Base-by-base conservation (phyloP, 352 stramenopile species). In the Pythium phragmiticola region DNA sequence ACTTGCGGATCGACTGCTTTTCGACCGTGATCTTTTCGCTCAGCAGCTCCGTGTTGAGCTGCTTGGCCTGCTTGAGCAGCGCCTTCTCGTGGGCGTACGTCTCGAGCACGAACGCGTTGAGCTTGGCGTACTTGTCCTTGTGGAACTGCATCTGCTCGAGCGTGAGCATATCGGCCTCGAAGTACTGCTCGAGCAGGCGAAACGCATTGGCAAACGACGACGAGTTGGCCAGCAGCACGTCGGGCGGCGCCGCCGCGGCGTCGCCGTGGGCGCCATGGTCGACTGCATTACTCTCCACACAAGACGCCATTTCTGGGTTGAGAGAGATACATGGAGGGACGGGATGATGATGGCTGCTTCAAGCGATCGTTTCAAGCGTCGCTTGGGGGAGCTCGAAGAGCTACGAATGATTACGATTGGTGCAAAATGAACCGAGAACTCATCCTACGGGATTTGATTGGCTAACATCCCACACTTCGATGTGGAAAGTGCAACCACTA, bases 11-110 rank as follows among this genome's bases (percentile, higher is more conserved):
- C 50, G 79, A 77, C 68, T 94, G 83, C 75, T 96, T 94, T 66
- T 94, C 87, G 23, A 91, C 77, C 26, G 78, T 73, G 74, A 96
- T 96, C 68, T 95, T 94, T 65, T 95, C 81, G 12, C 69, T 80
- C 21, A 97, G 69, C 17, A 97, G 72, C 36, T 95, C 87, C 61
- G 77, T 84, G 68, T 94, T 95, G 41, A 95, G 82, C 43, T 80
- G 64, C 65, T 96, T 95, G 36, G 86, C 82, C 36, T 92, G 76
- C 65, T 87, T 87, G 13, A 95, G 74, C 46, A 95, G 61, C 57
- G 78, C 53, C 68, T 92, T 94, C 61, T 94, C 86, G 66, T 89
- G 83, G 46, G 87, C 87, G 69, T 93, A 93, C 39, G 84, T 93
- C 19, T 80, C 75, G 46, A 94, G 68, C 39, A 93, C 80, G 45